phyloP scores from a whole-genome alignment of 208 protist species.

The Vickermania ingenoplastis region DNA sequence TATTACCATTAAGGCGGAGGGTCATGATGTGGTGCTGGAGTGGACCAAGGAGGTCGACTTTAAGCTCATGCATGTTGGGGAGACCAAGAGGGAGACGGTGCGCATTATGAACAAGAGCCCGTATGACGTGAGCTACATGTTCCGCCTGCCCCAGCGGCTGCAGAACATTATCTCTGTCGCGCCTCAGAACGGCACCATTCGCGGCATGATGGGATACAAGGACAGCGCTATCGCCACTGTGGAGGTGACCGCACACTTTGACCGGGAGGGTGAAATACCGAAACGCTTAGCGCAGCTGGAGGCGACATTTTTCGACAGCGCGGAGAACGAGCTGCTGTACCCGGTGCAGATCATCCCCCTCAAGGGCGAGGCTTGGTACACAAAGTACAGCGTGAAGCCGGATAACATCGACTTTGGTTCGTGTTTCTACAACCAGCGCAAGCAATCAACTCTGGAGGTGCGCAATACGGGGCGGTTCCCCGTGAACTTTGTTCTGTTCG shows the following conservation, averaged over 20 bases:
- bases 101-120: constrained; percentile 90
- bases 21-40: constrained; percentile 88
- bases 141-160: constrained; percentile 67
- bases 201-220: constrained; percentile 79
- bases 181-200: constrained; percentile 47
- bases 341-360: constrained; percentile 74
- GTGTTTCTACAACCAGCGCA: constrained; percentile 78
- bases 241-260: constrained; percentile 65
- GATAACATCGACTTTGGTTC: constrained; percentile 93
- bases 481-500: constrained; percentile 67
- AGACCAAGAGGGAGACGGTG: constrained; percentile 61
- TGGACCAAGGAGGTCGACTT: constrained; percentile 88
- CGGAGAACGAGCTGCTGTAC: constrained; percentile 74
- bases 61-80: constrained; percentile 82
- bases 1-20: constrained; percentile 81
- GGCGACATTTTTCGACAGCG: constrained; percentile 75
- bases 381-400: constrained; percentile 82
- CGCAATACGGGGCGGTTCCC: constrained; percentile 85
- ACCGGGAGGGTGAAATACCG: constrained; percentile 76
- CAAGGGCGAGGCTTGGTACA: constrained; percentile 85
- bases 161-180: constrained; percentile 57
- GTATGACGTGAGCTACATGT: constrained; percentile 89
- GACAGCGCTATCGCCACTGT: constrained; percentile 73
- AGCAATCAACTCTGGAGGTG: constrained; percentile 80
- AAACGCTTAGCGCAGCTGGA: constrained; percentile 65